Evolutionary conservation across 73 alveolate species (phyloP).

Genomic region (Symbiodinium natans): DNA sequence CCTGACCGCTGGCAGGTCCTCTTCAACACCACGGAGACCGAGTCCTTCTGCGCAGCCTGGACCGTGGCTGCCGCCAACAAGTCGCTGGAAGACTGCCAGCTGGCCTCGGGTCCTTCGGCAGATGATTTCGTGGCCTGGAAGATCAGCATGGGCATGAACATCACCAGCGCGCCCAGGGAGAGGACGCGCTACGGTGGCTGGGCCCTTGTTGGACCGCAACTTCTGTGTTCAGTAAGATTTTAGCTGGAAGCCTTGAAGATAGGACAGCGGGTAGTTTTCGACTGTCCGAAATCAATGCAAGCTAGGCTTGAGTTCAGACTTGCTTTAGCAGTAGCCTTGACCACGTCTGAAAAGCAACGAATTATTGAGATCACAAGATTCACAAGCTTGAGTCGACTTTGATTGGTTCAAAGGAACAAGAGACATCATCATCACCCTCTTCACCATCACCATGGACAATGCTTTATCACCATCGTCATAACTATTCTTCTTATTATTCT

Average conservation of each 20-base stretch:
- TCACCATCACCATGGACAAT: not conserved
- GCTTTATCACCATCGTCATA: not conserved
- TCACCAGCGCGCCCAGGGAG: not conserved
- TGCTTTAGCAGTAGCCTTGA: not conserved
- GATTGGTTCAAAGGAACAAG: not conserved
- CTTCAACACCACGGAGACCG: not conserved
- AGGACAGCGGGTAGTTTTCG: not conserved
- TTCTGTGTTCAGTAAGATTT: not conserved
- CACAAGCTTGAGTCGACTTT: not conserved
- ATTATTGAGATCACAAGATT: not conserved
- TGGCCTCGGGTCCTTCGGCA: conserved; percentile 19
- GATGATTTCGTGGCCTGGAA: conserved; percentile 37
- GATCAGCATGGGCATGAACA: not conserved
- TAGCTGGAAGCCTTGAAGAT: not conserved
- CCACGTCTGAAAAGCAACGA: not conserved
- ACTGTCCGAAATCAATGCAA: not conserved
- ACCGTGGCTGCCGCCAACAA: not conserved
- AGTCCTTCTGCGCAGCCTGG: conserved; percentile 1
- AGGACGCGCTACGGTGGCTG: not conserved
- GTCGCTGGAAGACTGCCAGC: not conserved
- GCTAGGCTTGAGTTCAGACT: not conserved
- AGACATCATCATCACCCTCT: not conserved
- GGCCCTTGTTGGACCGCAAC: not conserved
- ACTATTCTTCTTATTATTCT: too few relatives aligned
- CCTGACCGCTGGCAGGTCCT: not conserved